Evolutionary conservation across 2,329 filamentous ascomycete genomes (phyloP), one percentile per base, ranked within the genome.

Genomic region (Neonectria magnoliae): DNA sequence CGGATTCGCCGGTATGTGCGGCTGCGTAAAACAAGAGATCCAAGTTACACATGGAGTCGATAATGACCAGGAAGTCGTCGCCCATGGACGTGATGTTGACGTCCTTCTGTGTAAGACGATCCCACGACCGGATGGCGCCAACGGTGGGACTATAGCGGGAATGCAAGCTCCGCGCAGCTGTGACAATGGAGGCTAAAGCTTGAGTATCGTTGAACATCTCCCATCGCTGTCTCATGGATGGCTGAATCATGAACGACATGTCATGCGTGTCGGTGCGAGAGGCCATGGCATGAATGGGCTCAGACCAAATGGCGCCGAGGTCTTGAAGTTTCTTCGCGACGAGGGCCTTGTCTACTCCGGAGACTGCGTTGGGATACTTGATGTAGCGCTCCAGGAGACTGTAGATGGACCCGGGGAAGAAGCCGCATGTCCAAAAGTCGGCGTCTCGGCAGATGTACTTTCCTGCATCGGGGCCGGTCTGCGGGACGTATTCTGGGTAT

Each of bases 231-330:
- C 81, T 82, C 56, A 85, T 76, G 1, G 81, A 81, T 0, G 84
- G 84, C 22, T 83, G 80, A 4, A 87, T 82, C 68, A 87, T 86
- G 66, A 87, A 87, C 0, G 82, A 83, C 76, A 87, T 80, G 53
- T 87, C 85, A 59, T 87, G 85, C 0, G 84, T 87, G 58, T 86
- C 83, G 4, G 78, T 85, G 5, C 81, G 77, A 76, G 33, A 60
- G 22, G 66, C 79, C 61, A 63, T 68, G 4, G 57, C 56, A 16
- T 71, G 79, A 0, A 83, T 68, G 0, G 79, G 80, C 3, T 73
- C 76, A 2, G 77, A 73, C 80, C 80, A 82, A 1, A 67, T 50
- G 4, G 60, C 60, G 2, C 76, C 76, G 1, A 78, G 65, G 0
- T 54, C 48, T 14, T 71, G 65, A 1, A 81, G 72, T 7, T 71